Conservation (phyloP, 2,329 filamentous ascomycete species). For the Pyrenophora tritici-repentis region DNA sequence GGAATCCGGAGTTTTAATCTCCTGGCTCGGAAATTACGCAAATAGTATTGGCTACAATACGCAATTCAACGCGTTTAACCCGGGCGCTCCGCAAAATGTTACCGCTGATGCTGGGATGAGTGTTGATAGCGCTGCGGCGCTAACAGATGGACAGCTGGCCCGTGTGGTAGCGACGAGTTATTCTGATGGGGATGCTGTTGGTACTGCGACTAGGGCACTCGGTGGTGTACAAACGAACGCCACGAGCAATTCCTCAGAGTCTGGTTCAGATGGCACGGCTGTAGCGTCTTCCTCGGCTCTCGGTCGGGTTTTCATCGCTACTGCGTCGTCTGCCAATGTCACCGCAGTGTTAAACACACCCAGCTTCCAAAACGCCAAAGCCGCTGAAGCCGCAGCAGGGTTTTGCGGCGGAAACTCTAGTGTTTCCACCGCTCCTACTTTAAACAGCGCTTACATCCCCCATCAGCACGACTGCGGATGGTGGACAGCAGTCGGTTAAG, state of each 20-base stretch:
- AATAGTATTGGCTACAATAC: conserved; percentile 1
- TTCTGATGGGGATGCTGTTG: not conserved
- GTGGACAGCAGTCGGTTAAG: not conserved
- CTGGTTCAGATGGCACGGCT: not conserved
- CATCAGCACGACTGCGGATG: not conserved
- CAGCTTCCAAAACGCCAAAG: not conserved
- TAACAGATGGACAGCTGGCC: not conserved
- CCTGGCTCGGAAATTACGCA: conserved; percentile 1
- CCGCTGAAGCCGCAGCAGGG: not conserved
- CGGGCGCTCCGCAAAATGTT: not conserved
- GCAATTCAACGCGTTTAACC: not conserved
- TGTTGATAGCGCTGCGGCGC: not conserved
- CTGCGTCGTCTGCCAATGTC: conserved; percentile 1
- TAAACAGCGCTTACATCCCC: conserved; percentile 4
- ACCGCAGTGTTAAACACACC: not conserved
- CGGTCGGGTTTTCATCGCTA: not conserved
- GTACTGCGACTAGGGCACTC: not conserved
- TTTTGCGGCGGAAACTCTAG: not conserved
- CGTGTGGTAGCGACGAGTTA: not conserved
- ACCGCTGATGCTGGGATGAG: not conserved
- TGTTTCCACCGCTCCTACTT: not conserved
- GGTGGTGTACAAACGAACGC: not conserved
- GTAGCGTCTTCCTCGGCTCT: not conserved
- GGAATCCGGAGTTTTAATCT: not conserved
- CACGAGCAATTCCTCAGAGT: too few species aligned